phyloP scores from a whole-genome alignment of 1,139 yeast species.

The Saccharomycopsis hybrid region DNA sequence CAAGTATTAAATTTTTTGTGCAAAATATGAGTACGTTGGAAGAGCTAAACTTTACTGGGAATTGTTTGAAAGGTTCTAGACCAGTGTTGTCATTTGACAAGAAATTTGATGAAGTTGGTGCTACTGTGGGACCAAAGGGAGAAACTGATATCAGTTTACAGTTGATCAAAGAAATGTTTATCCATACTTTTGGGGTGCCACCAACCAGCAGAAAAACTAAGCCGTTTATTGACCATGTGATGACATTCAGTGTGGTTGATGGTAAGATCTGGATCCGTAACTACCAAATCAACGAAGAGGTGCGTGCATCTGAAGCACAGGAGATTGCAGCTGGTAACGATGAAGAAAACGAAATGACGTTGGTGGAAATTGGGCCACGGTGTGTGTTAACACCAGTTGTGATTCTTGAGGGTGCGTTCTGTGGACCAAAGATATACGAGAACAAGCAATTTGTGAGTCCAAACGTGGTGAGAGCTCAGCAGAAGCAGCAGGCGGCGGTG shows the following conservation, averaged over 20 bases:
- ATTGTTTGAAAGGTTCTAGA: slow-evolving; percentile 91
- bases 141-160: slow-evolving; percentile 54
- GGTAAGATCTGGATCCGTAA: slow-evolving; percentile 94
- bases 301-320: slow-evolving; percentile 41
- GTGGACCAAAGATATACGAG: slow-evolving; percentile 96
- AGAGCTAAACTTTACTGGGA: slow-evolving; percentile 93
- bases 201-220: slow-evolving; percentile 91
- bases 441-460: slow-evolving; percentile 97
- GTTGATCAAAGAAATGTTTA: slow-evolving; percentile 78
- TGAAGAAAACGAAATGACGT: slow-evolving; percentile 42
- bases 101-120: slow-evolving; percentile 45
- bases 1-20: slow-evolving; percentile 87
- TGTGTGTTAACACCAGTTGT: slow-evolving; percentile 89
- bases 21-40: slow-evolving; percentile 96
- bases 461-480: slow-evolving; percentile 87
- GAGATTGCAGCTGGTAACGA: slow-evolving; percentile 34
- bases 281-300: slow-evolving; percentile 79
- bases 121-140: background rate
- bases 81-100: slow-evolving; percentile 90
- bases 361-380: slow-evolving; percentile 96
- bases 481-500: slow-evolving; percentile 71
- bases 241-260: slow-evolving; percentile 89
- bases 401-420: slow-evolving; percentile 92
- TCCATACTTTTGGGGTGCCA: slow-evolving; percentile 92
- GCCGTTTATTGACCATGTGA: slow-evolving; percentile 92